Percentiles rank a stretch among this genome's conserved stretches.
These are phyloP conservation scores for Guillardia theta DNA, from an alignment of 78 protist species.

Conservation along the genomic window DNA sequence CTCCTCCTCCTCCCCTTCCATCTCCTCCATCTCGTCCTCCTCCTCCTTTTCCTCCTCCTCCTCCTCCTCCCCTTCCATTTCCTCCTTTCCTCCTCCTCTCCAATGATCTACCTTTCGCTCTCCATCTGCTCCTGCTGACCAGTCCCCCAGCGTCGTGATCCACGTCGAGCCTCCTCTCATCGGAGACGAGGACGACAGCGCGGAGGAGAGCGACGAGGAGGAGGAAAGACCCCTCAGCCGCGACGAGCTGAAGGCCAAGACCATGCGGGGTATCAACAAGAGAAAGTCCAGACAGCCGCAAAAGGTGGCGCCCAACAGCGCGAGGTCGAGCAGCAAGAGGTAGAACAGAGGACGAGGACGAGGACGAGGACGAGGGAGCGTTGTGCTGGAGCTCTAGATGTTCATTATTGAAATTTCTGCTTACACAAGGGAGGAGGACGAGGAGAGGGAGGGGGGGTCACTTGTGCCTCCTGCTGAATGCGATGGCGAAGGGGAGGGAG, in stretches of 20 bases:
- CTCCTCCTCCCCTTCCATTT: neutral
- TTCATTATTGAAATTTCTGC: too few species aligned
- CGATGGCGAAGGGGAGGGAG: too few species aligned
- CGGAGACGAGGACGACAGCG: conserved; percentile 32
- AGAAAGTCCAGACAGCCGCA: neutral
- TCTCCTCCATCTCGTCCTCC: neutral
- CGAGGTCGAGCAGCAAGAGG: neutral
- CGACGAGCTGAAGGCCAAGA: conserved; percentile 34
- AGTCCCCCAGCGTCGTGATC: neutral
- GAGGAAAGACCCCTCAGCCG: conserved; percentile 27
- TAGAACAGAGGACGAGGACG: too few species aligned
- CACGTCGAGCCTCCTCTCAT: conserved; percentile 24
- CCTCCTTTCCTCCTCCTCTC: neutral
- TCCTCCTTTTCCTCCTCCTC: neutral
- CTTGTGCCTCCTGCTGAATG: too few species aligned
- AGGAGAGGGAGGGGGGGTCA: too few species aligned
- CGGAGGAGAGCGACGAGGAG: neutral
- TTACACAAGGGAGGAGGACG: too few species aligned
- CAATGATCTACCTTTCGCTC: neutral
- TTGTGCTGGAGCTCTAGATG: too few species aligned
- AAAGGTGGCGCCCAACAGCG: neutral
- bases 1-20: neutral
- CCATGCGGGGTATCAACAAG: conserved; percentile 23
- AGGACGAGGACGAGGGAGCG: too few species aligned
- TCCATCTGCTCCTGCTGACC: neutral